phyloP scores from a whole-genome alignment of 2,329 filamentous ascomycete genomes.

The Stromatinia cepivora region DNA sequence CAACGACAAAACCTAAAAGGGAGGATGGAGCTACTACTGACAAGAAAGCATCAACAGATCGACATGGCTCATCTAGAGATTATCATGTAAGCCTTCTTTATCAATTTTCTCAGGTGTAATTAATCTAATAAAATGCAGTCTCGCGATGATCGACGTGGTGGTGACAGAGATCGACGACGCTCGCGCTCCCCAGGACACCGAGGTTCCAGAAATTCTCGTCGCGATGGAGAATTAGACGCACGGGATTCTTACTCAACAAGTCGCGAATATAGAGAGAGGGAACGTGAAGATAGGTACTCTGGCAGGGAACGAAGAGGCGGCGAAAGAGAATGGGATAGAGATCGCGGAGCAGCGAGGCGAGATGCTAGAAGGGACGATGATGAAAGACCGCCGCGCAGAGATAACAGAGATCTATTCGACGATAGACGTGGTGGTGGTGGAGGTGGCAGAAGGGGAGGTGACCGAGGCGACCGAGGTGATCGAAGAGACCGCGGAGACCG shows the following conservation, averaged over 20 bases:
- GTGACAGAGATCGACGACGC: constrained; percentile 60
- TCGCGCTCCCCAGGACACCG: constrained; percentile 83
- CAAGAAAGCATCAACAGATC: constrained; percentile 46
- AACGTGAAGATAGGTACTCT: constrained; percentile 89
- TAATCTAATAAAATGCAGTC: constrained; percentile 39
- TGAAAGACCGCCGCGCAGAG: constrained; percentile 55
- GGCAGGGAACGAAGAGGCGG: constrained; percentile 63
- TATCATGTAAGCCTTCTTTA: constrained; percentile 49
- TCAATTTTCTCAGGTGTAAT: not conserved
- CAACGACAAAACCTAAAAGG: constrained; percentile 35
- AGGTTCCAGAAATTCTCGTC: constrained; percentile 63
- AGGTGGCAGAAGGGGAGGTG: constrained; percentile 50
- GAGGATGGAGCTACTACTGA: constrained; percentile 41
- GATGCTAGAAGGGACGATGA: constrained; percentile 67
- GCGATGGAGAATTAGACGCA: constrained; percentile 62
- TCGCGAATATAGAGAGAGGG: constrained; percentile 86
- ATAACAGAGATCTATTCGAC: constrained; percentile 60
- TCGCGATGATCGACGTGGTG: constrained; percentile 43
- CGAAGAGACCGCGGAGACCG: constrained; percentile 47
- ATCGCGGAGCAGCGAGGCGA: constrained; percentile 59
- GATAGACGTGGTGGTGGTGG: constrained; percentile 55
- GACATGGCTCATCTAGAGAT: constrained; percentile 51
- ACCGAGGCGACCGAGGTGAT: constrained; percentile 45
- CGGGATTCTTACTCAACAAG: constrained; percentile 86
- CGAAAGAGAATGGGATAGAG: constrained; percentile 77